Evolutionary conservation across 441 rosid species (phyloP), one percentile per base, ranked within the genome.

Genomic region (Theobroma grandiflorum): DNA sequence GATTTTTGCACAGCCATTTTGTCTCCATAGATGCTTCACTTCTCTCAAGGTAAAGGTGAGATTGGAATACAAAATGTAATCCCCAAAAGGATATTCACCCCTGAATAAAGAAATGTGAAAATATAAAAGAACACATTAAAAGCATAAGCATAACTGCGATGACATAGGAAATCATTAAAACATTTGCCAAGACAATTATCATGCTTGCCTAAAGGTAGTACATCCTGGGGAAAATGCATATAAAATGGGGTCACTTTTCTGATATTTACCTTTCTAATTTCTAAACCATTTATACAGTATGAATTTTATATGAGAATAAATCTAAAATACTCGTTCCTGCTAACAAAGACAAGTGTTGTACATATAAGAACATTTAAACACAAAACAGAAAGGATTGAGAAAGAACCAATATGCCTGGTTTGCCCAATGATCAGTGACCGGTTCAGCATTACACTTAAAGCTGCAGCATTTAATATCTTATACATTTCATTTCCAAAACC

Each of bases 391-490:
- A 95, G 98, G 98, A 90, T 88, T 90, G 88, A 88, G 97, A 88
- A 93, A 93, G 98, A 89, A 96, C 97, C 99, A 91, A 92, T 91
- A 86, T 96, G 98, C 99, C 99, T 96, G 96, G 98, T 94, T 87
- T 96, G 98, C 88, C 98, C 97, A 87, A 95, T 91, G 85, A 96
- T 96, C 84, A 96, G 86, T 15, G 99, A 94, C 83, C 99, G 96
- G 84, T 95, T 95, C 88, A 96, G 82, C 90, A 96, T 90, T 64
- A 96, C 70, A 72, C 98, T 95, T 77, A 95, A 86, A 2, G 98
- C 98, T 9, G 94, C 99, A 42, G 86, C 97, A 37, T 94, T 91
- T 78, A 96, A 88, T 75, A 96, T 86, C 98, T 95, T 96, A 84
- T 96, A 96, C 98, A 96, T 95, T 82, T 96, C 99, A 70, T 96